Evolutionary conservation across 148 eudicot genomes (phyloP).

Genomic region (Spergularia bocconei): DNA sequence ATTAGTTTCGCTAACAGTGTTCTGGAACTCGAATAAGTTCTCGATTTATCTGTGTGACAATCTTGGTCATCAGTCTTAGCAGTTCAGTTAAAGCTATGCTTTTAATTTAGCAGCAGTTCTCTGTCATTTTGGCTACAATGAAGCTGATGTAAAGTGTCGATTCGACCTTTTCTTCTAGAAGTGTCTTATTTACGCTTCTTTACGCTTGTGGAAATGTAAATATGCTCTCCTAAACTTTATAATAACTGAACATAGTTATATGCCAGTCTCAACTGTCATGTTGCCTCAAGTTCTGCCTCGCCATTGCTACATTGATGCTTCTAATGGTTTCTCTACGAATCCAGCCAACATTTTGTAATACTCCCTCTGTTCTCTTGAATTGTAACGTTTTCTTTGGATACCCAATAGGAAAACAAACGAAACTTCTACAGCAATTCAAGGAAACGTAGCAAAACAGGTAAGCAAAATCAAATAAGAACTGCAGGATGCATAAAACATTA

Average conservation of each 20-base stretch:
- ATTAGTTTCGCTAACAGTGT: neutral
- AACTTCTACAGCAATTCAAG: too few relatives aligned
- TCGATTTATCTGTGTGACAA: neutral
- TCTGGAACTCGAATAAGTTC: conserved; percentile 4
- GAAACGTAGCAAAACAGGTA: too few relatives aligned
- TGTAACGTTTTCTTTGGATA: too few relatives aligned
- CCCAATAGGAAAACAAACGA: too few relatives aligned
- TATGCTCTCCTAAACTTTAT: too few relatives aligned
- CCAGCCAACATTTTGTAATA: too few relatives aligned
- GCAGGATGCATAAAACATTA: neutral
- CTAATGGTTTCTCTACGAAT: too few relatives aligned
- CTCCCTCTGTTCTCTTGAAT: too few relatives aligned
- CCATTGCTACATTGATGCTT: too few relatives aligned
- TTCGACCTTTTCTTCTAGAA: neutral
- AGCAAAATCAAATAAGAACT: neutral
- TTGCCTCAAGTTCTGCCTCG: too few relatives aligned
- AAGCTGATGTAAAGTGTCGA: conserved; percentile 6
- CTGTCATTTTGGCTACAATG: neutral
- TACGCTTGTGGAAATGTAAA: neutral
- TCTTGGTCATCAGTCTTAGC: neutral
- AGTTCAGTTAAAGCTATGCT: neutral
- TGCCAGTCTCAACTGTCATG: too few relatives aligned
- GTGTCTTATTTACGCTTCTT: neutral
- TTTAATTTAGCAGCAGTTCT: neutral
- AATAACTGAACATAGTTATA: too few relatives aligned